These are phyloP conservation scores for Asterophora lycoperdoides DNA, from an alignment of 768 basidiomycete species.

Conservation along the genomic window DNA sequence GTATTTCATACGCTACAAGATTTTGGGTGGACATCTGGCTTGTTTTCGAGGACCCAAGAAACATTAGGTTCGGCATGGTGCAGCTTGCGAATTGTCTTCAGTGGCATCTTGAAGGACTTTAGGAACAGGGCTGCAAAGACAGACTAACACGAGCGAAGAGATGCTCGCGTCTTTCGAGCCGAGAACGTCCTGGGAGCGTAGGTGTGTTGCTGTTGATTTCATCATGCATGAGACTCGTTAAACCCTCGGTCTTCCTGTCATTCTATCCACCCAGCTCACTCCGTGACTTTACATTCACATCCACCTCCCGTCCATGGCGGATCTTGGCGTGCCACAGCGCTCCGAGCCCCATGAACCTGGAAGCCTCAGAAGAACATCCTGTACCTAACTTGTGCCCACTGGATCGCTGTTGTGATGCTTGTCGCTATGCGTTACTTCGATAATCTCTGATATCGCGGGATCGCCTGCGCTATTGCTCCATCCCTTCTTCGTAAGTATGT, in stretches of 20 bases:
- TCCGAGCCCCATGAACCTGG: too few species aligned
- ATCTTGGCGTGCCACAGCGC: too few species aligned
- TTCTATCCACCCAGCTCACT: constrained; percentile 74
- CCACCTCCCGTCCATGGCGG: constrained; percentile 88
- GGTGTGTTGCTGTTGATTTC: constrained; percentile 40
- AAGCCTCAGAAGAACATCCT: too few species aligned
- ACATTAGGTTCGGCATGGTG: constrained; percentile 93
- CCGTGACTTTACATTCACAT: constrained; percentile 88
- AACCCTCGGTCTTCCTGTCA: constrained; percentile 37
- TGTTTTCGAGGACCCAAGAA: too few species aligned
- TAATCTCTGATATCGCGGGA: too few species aligned
- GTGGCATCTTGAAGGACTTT: constrained; percentile 92
- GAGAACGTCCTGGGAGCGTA: constrained; percentile 90
- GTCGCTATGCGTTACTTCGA: too few species aligned
- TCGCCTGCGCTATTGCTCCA: too few species aligned
- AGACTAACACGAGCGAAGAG: constrained; percentile 54
- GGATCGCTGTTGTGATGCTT: too few species aligned
- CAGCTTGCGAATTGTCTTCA: constrained; percentile 98
- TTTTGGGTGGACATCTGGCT: too few species aligned
- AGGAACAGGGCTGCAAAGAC: constrained; percentile 83
- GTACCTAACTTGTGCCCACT: too few species aligned
- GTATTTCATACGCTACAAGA: too few species aligned
- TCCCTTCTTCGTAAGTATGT: too few species aligned
- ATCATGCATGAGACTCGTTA: not conserved
- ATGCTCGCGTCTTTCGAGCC: constrained; percentile 75